Base-by-base conservation (phyloP, 2,329 filamentous ascomycete species). In the Ophiocordyceps camponoti-leonardi region DNA sequence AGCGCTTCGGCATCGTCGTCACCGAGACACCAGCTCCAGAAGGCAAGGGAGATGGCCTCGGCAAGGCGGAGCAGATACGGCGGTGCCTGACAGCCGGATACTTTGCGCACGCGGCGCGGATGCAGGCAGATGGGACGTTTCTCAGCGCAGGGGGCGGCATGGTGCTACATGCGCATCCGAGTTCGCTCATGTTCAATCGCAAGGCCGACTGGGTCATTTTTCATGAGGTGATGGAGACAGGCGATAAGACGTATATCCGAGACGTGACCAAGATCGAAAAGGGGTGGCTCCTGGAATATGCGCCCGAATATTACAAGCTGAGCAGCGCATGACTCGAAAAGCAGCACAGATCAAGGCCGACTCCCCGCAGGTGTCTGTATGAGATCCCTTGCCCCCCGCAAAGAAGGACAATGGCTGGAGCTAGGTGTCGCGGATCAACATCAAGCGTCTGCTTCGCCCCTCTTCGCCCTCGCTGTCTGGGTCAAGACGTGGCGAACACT, bases 151-250 rank as follows among this genome's bases (percentile, higher is more conserved):
- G 81, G 49, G 86, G 86, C 28, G 79, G 78, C 37, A 82, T 81
- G 44, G 75, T 79, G 5, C 68, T 96, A 45, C 76, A 94, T 66
- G 86, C 87, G 20, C 92, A 98, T 63, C 92, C 92, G 1, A 94
- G 79, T 57, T 93, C 84, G 37, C 66, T 96, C 53, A 86, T 96
- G 79, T 96, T 96, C 68, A 94, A 94, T 61, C 79, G 88, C 47
- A 95, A 93, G 67, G 86, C 86, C 12, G 87, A 95, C 51, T 96
- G 90, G 87, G 87, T 96, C 11, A 75, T 98, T 31, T 98, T 95
- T 58, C 83, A 93, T 55, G 90, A 95, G 64, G 78, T 94, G 35
- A 77, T 94, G 71, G 86, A 96, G 66, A 93, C 85, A 5, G 78
- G 82, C 11, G 77, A 76, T 51, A 96, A 96, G 69, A 87, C 77